Evolutionary conservation across 2,329 filamentous ascomycete genomes (phyloP), one percentile per base, ranked within the genome.

Genomic region (Phaeosphaeriaceae sp.): DNA sequence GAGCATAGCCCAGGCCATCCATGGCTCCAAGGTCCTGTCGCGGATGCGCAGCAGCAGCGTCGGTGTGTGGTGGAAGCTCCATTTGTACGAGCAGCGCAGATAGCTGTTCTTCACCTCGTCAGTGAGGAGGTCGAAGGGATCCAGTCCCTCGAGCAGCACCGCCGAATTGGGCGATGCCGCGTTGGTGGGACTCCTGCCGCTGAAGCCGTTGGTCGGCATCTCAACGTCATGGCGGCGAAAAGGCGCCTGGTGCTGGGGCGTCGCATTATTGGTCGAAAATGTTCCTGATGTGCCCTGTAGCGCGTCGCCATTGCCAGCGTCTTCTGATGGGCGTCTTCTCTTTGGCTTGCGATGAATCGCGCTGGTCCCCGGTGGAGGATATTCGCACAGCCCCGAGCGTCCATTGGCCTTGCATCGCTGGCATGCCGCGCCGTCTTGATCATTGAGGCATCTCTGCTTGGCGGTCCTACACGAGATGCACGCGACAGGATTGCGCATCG

Each of bases 21-120:
- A 78, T 44, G 55, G 62, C 67, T 79, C 77, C 15, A 79, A 66
- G 19, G 75, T 75, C 55, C 73, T 66, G 54, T 78, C 77, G 49
- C 74, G 75, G 28, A 79, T 78, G 21, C 70, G 66, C 64, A 72
- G 56, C 67, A 79, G 65, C 65, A 79, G 64, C 52, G 76, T 78
- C 3, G 77, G 77, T 6, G 72, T 78, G 55, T 79, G 77, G 64
- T 79, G 76, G 67, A 79, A 79, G 64, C 75, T 76, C 77, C 77
- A 79, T 65, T 79, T 79, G 72, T 79, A 79, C 26, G 71, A 70
- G 64, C 77, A 79, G 15, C 77, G 63, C 57, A 79, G 62, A 50
- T 78, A 79, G 65, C 72, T 76, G 65, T 78, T 78, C 69, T 77
- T 78, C 54, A 79, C 77, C 65, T 79, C 77, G 57, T 79, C 77